Percentiles rank a stretch among this genome's conserved stretches.
These are phyloP conservation scores for Garcia nutans DNA, from an alignment of 345 rosid genomes.

Conservation along the genomic window DNA sequence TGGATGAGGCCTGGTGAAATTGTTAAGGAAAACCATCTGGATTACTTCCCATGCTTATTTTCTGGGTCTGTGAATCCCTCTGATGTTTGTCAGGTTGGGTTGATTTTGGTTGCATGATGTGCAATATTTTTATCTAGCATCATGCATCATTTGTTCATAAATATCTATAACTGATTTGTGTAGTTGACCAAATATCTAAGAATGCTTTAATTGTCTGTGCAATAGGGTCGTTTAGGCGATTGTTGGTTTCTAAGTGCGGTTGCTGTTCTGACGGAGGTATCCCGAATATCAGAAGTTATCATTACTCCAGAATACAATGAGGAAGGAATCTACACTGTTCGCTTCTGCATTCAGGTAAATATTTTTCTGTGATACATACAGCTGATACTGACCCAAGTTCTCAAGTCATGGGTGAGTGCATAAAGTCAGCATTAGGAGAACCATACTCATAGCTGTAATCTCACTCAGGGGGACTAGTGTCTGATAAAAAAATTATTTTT, in stretches of 20 bases:
- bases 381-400: not conserved
- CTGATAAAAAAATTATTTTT: slow-evolving; percentile 6
- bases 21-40: slow-evolving; percentile 56
- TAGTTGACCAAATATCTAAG: slow-evolving; percentile 12
- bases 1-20: slow-evolving; percentile 97
- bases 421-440: not conserved
- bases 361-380: not conserved
- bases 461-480: not conserved
- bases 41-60: slow-evolving; percentile 78
- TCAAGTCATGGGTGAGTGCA: not conserved
- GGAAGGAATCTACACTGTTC: slow-evolving; percentile 98
- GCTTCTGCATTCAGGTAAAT: slow-evolving; percentile 97
- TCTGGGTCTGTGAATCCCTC: slow-evolving; percentile 93
- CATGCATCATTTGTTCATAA: slow-evolving; percentile 15
- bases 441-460: too few relatives aligned
- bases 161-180: slow-evolving; percentile 15
- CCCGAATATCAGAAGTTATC: slow-evolving; percentile 91
- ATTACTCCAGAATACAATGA: slow-evolving; percentile 95
- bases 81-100: slow-evolving; percentile 97
- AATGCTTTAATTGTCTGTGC: slow-evolving; percentile 19
- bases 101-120: slow-evolving; percentile 14
- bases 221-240: slow-evolving; percentile 95
- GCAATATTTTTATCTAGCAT: slow-evolving; percentile 2
- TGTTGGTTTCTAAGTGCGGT: slow-evolving; percentile 99
- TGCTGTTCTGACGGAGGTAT: slow-evolving; percentile 93